Base-by-base conservation (phyloP, 75 land plant species). In the Sequoia sempervirens region DNA sequence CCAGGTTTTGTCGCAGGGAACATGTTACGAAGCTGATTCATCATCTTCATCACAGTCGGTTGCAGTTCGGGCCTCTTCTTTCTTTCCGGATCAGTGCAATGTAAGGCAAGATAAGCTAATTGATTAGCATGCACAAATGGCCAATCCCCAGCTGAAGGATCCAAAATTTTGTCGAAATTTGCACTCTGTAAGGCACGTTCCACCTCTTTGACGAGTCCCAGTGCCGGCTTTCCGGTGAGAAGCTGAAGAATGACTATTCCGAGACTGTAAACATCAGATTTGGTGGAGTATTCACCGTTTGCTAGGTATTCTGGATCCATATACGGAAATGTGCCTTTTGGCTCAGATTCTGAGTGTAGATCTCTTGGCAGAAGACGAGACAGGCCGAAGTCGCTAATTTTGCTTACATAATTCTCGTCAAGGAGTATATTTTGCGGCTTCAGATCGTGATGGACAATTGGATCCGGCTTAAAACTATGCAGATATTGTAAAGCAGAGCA, bases 21-120 rank as follows among this genome's bases (percentile, higher is more conserved):
- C 32, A 2, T 23, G 53, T 20, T 34, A 2, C 75, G 58, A 73
- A 80, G 80, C 14, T 50, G 83, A 64, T 81, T 58, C 26, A 85
- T 84, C 17, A 89, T 85, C 72, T 83, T 84, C 90, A 84, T 84
- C 9, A 90, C 90, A 1, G 90, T 91, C 13, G 85, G 81, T 4
- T 43, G 84, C 56, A 94, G 87, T 38, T 91, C 87, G 3, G 96
- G 94, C 20, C 94, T 81, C 13, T 81, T 78, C 83, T 73, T 86
- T 70, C 93, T 75, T 17, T 82, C 78, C 84, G 84, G 79, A 75
- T 91, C 80, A 0, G 41, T 50, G 66, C 82, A 84, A 17, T 80
- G 15, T 28, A 84, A 30, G 30, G 46, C 64, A 2, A 84, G 18
- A n/a, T 30, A 36, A 20, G 85, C 82, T 10, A 84, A 40, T 36